Base-by-base conservation (phyloP, 805 yeast species). In the Metschnikowia cerradonensis region DNA sequence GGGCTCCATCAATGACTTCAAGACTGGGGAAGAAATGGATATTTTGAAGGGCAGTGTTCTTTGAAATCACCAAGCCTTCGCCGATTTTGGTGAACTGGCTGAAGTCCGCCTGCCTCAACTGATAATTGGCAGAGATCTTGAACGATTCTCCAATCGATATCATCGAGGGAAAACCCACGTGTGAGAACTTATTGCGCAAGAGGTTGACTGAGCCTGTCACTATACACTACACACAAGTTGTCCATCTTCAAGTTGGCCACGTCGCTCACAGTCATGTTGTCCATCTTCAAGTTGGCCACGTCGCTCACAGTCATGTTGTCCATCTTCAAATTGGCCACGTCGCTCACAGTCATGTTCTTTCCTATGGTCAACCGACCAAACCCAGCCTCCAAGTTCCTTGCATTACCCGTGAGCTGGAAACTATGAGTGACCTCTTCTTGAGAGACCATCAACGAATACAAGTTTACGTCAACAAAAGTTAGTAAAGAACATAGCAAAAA, bases 51-150 rank as follows among this genome's bases (percentile, higher is more conserved):
- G 64, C 62, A 1, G 80, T 70, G 61, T 88, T 88, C 57, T 85
- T 80, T 4, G 80, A 76, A 48, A 88, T 67, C 82, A 86, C 83
- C 55, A 88, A 72, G 0, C 95, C 95, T 19, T 95, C 96, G 35
- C 86, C 86, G 57, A 88, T 77, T 37, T 84, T 87, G 4, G 73
- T 68, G 4, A 86, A 71, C 3, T 67, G 58, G 6, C 81, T 76
- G 52, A 86, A 78, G 26, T 82, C 82, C 15, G 80, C 70, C 6
- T 69, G 65, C 5, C 61, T 64, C 48, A 86, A 67, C n/a, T 72
- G 66, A 15, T 62, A 58, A 62, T 88, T 88, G 52, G 82, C 80
- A 47, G 81, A 77, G 26, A 88, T 67, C 55, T 87, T 80, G 39
- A 88, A 72, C 0, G 94, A 86, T 2, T 88, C 89, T 3, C 91